Base-by-base conservation (phyloP, 2,329 filamentous ascomycete species). In the Epichloe aotearoae region DNA sequence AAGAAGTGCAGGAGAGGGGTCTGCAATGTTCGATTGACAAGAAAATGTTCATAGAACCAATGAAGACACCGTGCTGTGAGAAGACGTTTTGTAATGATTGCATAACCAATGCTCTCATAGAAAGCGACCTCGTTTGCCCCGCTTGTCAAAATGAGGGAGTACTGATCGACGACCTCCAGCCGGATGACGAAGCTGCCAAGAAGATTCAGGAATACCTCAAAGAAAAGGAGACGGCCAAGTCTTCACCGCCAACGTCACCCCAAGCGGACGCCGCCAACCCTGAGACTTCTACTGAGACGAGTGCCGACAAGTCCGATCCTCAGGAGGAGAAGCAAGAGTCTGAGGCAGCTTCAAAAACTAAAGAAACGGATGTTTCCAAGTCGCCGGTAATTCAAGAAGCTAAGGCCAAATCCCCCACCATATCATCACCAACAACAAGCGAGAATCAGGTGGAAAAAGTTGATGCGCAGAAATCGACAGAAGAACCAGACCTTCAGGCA, bases 71-170 rank as follows among this genome's bases (percentile, higher is more conserved):
- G 59, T 98, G 93, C 80, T 98, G 93, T 77, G 81, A 86, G 73
- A 94, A 86, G 79, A 96, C 90, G 66, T 98, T 95, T 77, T 98
- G 93, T 79, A 93, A 93, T 80, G 89, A 96, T 68, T 98, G 93
- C 84, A 96, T 98, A 72, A 94, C 93, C 68, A 95, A 95, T 80
- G 88, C 90, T 71, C 83, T 98, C 70, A 91, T 96, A 72, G 90
- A 97, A 75, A 93, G 86, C 79, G 93, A 98, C 77, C 89, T 98
- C 71, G 77, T 90, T 69, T 98, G 93, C 70, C 93, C 93, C 57
- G 84, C 83, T 59, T 98, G 93, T 75, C 82, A 87, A 70, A 86
- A 84, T 56, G 89, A 95, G 66, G 88, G 88, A 63, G 88, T 96
- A 57, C 76, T 96, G 62, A 86, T 97, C 71, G 91, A 96, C 76